Evolutionary conservation across 2,329 filamentous ascomycete species (phyloP).

Genomic region (Sclerotinia subarctica): DNA sequence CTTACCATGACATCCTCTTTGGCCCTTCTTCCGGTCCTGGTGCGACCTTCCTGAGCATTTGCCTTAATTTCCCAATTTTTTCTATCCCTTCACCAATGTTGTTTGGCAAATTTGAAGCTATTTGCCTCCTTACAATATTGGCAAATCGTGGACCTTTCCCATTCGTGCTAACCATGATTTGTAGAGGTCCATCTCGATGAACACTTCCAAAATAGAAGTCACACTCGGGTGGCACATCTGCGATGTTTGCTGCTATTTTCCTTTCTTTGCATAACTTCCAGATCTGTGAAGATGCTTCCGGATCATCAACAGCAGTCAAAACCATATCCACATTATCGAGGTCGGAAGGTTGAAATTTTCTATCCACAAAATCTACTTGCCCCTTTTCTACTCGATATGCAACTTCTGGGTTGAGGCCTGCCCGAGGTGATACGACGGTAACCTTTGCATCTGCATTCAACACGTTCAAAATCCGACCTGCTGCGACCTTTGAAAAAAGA

Average conservation of each 20-base stretch:
- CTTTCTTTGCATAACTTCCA: constrained; percentile 90
- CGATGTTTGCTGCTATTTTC: constrained; percentile 87
- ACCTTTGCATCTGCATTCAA: constrained; percentile 93
- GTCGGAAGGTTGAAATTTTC: constrained; percentile 81
- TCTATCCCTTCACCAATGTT: constrained; percentile 84
- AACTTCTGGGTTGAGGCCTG: constrained; percentile 85
- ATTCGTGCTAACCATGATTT: constrained; percentile 99
- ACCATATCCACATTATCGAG: constrained; percentile 88
- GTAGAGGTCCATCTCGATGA: constrained; percentile 88
- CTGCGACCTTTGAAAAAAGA: constrained; percentile 69
- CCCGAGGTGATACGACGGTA: constrained; percentile 75
- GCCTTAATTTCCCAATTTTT: constrained; percentile 75
- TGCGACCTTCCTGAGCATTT: constrained; percentile 73
- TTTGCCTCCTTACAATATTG: constrained; percentile 77
- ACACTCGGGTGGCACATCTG: constrained; percentile 93
- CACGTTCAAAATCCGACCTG: constrained; percentile 87
- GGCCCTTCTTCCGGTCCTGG: constrained; percentile 70
- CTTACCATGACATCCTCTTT: constrained; percentile 86
- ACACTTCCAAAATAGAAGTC: constrained; percentile 99
- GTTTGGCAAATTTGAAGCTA: constrained; percentile 70
- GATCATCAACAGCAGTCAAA: constrained; percentile 88
- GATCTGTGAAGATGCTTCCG: constrained; percentile 81
- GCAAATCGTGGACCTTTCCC: constrained; percentile 92
- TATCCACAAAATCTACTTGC: constrained; percentile 77
- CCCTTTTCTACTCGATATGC: constrained; percentile 71